Evolutionary conservation across 139 green algal species (phyloP).

Genomic region (Monoraphidium neglectum): DNA sequence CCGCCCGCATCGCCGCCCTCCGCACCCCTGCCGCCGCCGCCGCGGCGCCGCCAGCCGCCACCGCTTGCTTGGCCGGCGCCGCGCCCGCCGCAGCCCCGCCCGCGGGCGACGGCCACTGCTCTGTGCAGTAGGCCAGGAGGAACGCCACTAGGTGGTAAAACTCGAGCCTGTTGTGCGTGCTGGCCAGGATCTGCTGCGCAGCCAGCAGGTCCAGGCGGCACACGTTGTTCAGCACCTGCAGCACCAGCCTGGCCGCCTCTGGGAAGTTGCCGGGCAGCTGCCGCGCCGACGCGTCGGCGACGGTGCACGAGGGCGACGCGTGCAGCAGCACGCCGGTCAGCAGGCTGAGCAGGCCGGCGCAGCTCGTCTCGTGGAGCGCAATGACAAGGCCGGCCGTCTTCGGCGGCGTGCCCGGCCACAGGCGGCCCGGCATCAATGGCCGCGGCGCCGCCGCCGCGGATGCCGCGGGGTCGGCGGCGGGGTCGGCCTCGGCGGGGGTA

Average conservation of each 20-base stretch:
- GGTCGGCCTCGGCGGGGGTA: neutral
- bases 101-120: neutral
- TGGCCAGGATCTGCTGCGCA: slow-evolving; percentile 49
- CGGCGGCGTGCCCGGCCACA: slow-evolving; percentile 19
- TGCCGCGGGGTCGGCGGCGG: neutral
- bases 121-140: slow-evolving; percentile 26
- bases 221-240: slow-evolving; percentile 55
- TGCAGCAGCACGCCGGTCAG: slow-evolving; percentile 68
- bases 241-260: slow-evolving; percentile 38
- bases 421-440: slow-evolving; percentile 26
- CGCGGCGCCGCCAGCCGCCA: neutral
- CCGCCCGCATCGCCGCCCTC: neutral
- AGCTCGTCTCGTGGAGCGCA: slow-evolving; percentile 49
- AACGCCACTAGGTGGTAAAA: slow-evolving; percentile 54
- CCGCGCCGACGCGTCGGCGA: slow-evolving; percentile 36
- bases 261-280: slow-evolving; percentile 62
- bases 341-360: slow-evolving; percentile 63
- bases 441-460: neutral
- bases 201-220: slow-evolving; percentile 48
- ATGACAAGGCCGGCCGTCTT: slow-evolving; percentile 44
- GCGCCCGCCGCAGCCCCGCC: neutral
- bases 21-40: neutral
- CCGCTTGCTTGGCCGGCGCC: neutral
- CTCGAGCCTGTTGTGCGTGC: slow-evolving; percentile 47
- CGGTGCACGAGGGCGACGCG: slow-evolving; percentile 47